phyloP scores from a whole-genome alignment of 1,139 yeast species.

The Spathaspora sp. region DNA sequence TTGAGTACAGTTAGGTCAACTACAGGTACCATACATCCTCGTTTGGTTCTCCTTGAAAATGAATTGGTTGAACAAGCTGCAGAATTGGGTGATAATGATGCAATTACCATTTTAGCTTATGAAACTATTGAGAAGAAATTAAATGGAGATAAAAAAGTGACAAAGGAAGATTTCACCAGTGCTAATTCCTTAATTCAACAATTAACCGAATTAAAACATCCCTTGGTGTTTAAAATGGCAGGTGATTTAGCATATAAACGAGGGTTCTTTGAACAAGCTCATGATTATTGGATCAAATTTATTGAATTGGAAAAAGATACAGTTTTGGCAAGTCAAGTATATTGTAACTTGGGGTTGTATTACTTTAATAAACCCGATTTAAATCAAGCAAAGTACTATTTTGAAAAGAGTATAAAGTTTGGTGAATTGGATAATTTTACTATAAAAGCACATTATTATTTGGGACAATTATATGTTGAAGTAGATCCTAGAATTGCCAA shows the following conservation, averaged over 20 bases:
- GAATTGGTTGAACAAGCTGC: conserved; percentile 79
- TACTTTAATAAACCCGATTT: conserved; percentile 54
- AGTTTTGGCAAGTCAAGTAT: conserved; percentile 69
- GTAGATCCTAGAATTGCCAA: conserved; percentile 59
- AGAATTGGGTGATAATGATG: conserved; percentile 78
- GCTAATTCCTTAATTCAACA: conserved; percentile 64
- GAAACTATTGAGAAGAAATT: conserved; percentile 42
- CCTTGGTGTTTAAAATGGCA: conserved; percentile 67
- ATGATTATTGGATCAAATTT: conserved; percentile 60
- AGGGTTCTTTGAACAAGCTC: conserved; percentile 49
- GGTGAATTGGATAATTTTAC: conserved; percentile 58
- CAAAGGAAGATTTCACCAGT: conserved; percentile 55
- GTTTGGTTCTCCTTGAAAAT: conserved; percentile 62
- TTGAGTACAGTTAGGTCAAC: conserved; percentile 60
- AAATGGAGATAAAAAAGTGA: conserved; percentile 19
- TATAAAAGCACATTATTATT: conserved; percentile 70
- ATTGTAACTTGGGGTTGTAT: conserved; percentile 66
- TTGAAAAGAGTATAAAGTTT: conserved; percentile 58
- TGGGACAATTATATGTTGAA: conserved; percentile 66
- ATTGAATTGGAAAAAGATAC: conserved; percentile 54
- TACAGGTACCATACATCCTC: conserved; percentile 56
- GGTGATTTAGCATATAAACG: conserved; percentile 67
- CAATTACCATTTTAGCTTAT: conserved; percentile 70
- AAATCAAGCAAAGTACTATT: conserved; percentile 50
- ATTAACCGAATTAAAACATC: conserved; percentile 63